Evolutionary conservation across 208 protist species (phyloP).

Genomic region (Leishmania braziliensis): DNA sequence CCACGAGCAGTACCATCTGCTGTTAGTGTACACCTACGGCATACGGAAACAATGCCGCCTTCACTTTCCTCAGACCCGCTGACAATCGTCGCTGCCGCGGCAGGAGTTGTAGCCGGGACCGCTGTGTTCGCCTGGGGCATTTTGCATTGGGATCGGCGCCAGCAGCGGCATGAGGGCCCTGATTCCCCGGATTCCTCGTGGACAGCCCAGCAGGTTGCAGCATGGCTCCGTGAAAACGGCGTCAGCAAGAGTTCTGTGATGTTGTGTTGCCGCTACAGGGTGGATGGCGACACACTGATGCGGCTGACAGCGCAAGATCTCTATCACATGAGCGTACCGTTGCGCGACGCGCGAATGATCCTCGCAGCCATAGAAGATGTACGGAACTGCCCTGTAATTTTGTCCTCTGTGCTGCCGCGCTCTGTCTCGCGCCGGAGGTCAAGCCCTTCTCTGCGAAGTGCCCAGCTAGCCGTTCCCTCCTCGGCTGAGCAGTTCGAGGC

Average conservation of each 20-base stretch:
- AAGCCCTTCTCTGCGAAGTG: neutral
- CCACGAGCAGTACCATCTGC: neutral
- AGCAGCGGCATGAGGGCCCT: neutral
- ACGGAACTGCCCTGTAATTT: constrained; percentile 17
- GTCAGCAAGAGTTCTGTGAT: constrained; percentile 31
- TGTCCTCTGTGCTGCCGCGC: constrained; percentile 11
- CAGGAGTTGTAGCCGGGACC: constrained; percentile 11
- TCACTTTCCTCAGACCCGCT: neutral
- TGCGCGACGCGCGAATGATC: constrained; percentile 49
- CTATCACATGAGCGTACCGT: constrained; percentile 40
- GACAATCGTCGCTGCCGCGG: constrained; percentile 11
- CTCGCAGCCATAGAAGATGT: constrained; percentile 39
- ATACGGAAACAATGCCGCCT: constrained; percentile 1
- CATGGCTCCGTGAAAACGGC: constrained; percentile 54
- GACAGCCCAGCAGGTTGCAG: constrained; percentile 40
- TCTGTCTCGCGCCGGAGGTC: constrained; percentile 10
- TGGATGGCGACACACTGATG: constrained; percentile 49
- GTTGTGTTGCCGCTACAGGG: constrained; percentile 31
- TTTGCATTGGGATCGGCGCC: neutral
- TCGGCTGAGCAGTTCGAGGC: constrained; percentile 24
- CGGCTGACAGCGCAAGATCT: constrained; percentile 43
- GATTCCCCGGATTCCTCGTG: constrained; percentile 7
- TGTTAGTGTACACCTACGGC: neutral
- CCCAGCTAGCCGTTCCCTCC: neutral
- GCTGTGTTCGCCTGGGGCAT: constrained; percentile 21